These are phyloP conservation scores for Gossypium lobatum DNA, from an alignment of 441 rosid genomes.

Conservation along the genomic window DNA sequence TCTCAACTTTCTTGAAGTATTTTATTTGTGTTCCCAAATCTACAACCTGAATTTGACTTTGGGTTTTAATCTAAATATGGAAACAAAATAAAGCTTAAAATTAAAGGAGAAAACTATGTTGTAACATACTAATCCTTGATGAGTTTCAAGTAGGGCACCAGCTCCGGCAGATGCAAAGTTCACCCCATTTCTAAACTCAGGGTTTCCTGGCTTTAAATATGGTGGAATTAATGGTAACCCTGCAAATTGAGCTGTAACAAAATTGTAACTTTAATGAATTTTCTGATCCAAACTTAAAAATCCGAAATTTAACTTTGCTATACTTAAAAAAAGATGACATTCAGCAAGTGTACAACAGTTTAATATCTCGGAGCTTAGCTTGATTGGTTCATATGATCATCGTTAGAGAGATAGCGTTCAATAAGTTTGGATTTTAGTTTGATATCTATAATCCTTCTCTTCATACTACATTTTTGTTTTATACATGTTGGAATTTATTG, in stretches of 20 bases:
- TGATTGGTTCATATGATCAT: too few species aligned
- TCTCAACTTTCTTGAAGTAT: slow-evolving; percentile 8
- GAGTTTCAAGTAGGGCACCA: slow-evolving; percentile 59
- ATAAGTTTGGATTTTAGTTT: too few species aligned
- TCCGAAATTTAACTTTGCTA: too few species aligned
- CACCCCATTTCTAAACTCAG: slow-evolving; percentile 31
- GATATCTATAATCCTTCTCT: too few species aligned
- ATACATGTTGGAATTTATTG: too few species aligned
- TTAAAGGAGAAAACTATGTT: not conserved
- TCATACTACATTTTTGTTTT: too few species aligned
- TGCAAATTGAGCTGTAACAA: slow-evolving; percentile 1
- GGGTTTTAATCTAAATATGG: not conserved
- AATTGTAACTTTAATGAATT: not conserved
- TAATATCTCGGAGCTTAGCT: too few species aligned
- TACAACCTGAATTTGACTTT: too few species aligned
- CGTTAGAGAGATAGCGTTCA: too few species aligned
- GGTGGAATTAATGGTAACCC: slow-evolving; percentile 8
- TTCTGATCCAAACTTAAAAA: not conserved
- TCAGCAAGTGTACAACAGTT: too few species aligned
- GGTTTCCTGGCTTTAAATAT: not conserved
- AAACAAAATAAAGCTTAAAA: not conserved
- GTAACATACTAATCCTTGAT: slow-evolving; percentile 41
- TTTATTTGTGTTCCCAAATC: slow-evolving; percentile 1
- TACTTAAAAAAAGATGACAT: not conserved
- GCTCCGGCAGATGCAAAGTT: slow-evolving; percentile 77